Conservation (phyloP, 2,329 filamentous ascomycete genomes). For the Fusarium coicis region DNA sequence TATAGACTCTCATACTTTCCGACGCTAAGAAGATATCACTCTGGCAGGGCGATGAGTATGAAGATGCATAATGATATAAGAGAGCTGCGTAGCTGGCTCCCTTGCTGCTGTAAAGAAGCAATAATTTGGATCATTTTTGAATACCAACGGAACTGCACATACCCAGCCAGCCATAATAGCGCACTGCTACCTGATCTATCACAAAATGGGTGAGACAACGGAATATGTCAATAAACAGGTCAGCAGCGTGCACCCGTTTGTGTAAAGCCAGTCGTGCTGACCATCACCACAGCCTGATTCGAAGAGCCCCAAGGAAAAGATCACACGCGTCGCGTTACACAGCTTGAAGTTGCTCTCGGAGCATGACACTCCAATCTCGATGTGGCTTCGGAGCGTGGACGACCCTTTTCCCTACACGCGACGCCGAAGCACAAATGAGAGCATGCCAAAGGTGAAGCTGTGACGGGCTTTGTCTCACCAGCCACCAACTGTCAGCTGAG, state of each 20-base stretch:
- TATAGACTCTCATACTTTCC: neutral
- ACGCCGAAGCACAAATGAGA: neutral
- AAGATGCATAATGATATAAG: neutral
- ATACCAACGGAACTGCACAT: fast-evolving
- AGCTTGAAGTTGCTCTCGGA: no score
- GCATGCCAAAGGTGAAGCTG: neutral
- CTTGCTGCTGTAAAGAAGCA: neutral
- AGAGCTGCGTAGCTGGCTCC: neutral
- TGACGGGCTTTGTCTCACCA: neutral
- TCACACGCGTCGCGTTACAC: neutral
- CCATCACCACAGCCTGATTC: neutral
- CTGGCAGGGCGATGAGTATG: neutral
- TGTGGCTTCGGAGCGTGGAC: neutral
- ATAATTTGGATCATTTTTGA: neutral
- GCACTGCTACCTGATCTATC: neutral
- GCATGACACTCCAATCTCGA: neutral
- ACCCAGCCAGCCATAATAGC: no score
- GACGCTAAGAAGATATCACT: neutral
- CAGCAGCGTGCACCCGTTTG: neutral
- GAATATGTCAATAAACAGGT: neutral
- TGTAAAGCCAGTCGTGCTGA: neutral
- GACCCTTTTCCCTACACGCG: neutral
- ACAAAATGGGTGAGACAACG: neutral
- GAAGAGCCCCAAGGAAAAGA: fast-evolving
- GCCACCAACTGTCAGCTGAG: neutral